Percentiles rank a stretch among this genome's conserved stretches.
phyloP scores from a whole-genome alignment of 1,139 yeast species.

The Scheffersomyces insectosa region DNA sequence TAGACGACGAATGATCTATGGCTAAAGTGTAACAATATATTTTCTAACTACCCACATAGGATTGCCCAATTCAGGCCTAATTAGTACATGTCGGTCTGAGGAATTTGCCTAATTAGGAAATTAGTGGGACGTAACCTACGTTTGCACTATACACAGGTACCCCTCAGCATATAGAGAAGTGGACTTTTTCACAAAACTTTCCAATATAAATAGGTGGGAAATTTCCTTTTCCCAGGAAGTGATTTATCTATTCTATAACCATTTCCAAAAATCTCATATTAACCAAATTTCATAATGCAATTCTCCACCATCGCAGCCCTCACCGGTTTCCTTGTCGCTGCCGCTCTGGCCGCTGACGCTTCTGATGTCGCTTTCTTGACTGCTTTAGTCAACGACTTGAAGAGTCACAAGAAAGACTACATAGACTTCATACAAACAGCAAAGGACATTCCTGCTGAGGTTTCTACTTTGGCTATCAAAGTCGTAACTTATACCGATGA shows the following conservation, averaged over 20 bases:
- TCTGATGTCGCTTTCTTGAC: constrained; percentile 39
- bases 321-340: constrained; percentile 11
- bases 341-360: constrained; percentile 26
- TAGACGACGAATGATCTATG: too few relatives aligned
- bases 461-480: constrained; percentile 36
- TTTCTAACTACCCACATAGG: too few relatives aligned
- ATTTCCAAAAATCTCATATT: too few relatives aligned
- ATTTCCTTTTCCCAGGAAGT: background rate
- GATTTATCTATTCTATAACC: too few relatives aligned
- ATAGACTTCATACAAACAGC: constrained; percentile 37
- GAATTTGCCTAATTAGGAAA: too few relatives aligned
- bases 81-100: too few relatives aligned
- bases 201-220: constrained; percentile 2
- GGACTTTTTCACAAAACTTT: too few relatives aligned
- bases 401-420: constrained; percentile 24
- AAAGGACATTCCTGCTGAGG: constrained; percentile 29
- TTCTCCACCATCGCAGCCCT: constrained; percentile 13
- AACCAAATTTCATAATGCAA: constrained; percentile 14
- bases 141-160: too few relatives aligned
- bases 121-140: too few relatives aligned
- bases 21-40: too few relatives aligned
- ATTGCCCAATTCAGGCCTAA: too few relatives aligned
- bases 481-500: constrained; percentile 42
- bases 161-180: too few relatives aligned
- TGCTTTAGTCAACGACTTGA: constrained; percentile 40